These are phyloP conservation scores for Lasiodiplodia theobromae DNA, from an alignment of 2,329 filamentous ascomycete genomes.

Conservation along the genomic window DNA sequence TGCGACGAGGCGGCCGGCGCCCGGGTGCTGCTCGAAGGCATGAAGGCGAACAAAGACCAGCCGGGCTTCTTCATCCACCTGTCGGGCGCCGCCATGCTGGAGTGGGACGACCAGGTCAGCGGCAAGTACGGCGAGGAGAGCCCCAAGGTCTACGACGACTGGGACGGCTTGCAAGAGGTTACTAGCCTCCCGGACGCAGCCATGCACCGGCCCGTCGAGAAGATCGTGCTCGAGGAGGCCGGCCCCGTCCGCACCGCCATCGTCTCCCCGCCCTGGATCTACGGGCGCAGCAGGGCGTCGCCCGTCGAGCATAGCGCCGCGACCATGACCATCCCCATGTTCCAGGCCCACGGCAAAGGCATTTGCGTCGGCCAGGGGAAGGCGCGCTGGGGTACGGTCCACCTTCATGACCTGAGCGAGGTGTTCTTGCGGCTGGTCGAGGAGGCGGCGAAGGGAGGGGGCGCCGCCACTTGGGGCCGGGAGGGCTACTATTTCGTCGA, in stretches of 20 bases:
- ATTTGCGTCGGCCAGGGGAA: conserved; percentile 64
- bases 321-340: conserved; percentile 58
- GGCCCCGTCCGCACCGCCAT: conserved; percentile 49
- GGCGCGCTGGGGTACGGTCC: conserved; percentile 62
- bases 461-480: conserved; percentile 62
- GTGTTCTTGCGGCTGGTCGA: conserved; percentile 61
- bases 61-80: background rate
- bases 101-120: no score
- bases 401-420: conserved; percentile 68
- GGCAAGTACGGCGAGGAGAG: conserved; percentile 53
- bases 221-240: conserved; percentile 64
- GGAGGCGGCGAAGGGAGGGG: conserved; percentile 54
- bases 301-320: conserved; percentile 53
- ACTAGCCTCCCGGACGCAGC: conserved; percentile 63
- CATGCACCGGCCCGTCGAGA: conserved; percentile 72
- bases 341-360: conserved; percentile 59
- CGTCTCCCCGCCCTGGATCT: conserved; percentile 71
- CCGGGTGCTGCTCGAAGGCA: background rate
- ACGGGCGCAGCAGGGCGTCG: conserved; percentile 51
- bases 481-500: conserved; percentile 74
- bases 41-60: background rate
- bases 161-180: conserved; percentile 63
- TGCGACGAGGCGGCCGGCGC: background rate
- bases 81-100: background rate
- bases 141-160: conserved; percentile 65